Conservation (phyloP, 768 basidiomycete genomes). For the Termitomyces sp. region DNA sequence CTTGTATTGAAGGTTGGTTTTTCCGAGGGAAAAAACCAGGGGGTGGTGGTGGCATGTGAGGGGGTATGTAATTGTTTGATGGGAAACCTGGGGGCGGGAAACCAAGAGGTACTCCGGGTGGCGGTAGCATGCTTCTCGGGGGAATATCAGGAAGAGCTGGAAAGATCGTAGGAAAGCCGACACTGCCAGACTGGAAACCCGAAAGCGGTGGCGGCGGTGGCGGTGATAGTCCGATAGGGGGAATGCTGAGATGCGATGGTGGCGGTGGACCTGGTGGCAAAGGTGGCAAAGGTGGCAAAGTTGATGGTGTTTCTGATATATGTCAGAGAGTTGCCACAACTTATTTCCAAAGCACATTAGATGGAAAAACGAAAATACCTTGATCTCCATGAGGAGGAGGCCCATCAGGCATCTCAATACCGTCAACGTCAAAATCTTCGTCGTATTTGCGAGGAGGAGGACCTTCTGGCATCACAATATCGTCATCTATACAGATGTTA, state of each 20-base stretch:
- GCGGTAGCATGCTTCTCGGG: conserved; percentile 19
- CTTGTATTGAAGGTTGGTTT: conserved; percentile 53
- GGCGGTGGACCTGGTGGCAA: conserved; percentile 14
- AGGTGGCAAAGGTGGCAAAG: conserved; percentile 4
- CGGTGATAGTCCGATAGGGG: not conserved
- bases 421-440: conserved; percentile 61
- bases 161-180: not conserved
- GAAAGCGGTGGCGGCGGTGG: conserved; percentile 19
- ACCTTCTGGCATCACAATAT: conserved; percentile 60
- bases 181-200: not conserved
- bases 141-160: conserved; percentile 14
- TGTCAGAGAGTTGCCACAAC: not conserved
- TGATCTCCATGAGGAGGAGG: conserved; percentile 45
- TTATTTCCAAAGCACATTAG: not conserved
- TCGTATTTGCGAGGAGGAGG: conserved; percentile 46
- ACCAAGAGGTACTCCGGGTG: conserved; percentile 11
- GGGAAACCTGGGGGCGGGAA: conserved; percentile 21
- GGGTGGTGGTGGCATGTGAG: conserved; percentile 40
- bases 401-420: conserved; percentile 85
- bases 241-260: conserved; percentile 19
- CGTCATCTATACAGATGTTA: conserved; percentile 31
- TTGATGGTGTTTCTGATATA: not conserved
- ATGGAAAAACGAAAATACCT: conserved; percentile 11
- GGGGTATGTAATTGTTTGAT: conserved; percentile 21
- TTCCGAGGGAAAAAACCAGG: conserved; percentile 63